Conservation (phyloP, 805 yeast genomes). For the Zygotorulaspora sp. region DNA sequence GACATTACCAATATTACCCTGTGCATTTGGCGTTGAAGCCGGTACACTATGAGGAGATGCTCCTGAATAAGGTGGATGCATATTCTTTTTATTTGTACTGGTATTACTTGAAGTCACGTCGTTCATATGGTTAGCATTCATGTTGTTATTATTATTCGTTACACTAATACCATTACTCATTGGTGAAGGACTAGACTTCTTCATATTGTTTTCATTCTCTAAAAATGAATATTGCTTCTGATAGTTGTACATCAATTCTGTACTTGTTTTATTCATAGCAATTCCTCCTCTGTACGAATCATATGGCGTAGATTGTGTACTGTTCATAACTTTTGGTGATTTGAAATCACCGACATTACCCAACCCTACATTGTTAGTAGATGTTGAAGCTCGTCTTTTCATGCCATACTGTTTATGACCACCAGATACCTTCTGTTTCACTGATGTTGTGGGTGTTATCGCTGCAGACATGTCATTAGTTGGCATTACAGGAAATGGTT, state of each 20-base stretch:
- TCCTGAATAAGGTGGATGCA: constrained; percentile 11
- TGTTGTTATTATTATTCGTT: constrained; percentile 14
- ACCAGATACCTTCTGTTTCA: constrained; percentile 2
- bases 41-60: constrained; percentile 7
- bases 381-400: constrained; percentile 1
- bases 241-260: constrained; percentile 54
- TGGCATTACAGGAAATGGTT: background rate
- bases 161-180: constrained; percentile 11
- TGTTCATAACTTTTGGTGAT: background rate
- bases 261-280: background rate
- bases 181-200: constrained; percentile 4
- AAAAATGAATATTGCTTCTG: constrained; percentile 72
- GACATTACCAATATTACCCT: constrained; percentile 1
- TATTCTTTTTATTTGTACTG: constrained; percentile 7
- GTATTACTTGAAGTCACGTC: constrained; percentile 14
- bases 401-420: constrained; percentile 40
- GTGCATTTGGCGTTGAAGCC: constrained; percentile 1
- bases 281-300: background rate
- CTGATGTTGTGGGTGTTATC: constrained; percentile 5
- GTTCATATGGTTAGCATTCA: constrained; percentile 19
- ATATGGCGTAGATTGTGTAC: constrained; percentile 1
- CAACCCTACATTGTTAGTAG: background rate
- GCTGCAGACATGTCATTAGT: constrained; percentile 5
- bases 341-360: background rate
- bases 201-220: constrained; percentile 66